A percentile compares a stretch with the other conserved stretches of the same genome.
Conservation (phyloP, 495 filamentous ascomycete species). For the Chaetomidium leptoderma region DNA sequence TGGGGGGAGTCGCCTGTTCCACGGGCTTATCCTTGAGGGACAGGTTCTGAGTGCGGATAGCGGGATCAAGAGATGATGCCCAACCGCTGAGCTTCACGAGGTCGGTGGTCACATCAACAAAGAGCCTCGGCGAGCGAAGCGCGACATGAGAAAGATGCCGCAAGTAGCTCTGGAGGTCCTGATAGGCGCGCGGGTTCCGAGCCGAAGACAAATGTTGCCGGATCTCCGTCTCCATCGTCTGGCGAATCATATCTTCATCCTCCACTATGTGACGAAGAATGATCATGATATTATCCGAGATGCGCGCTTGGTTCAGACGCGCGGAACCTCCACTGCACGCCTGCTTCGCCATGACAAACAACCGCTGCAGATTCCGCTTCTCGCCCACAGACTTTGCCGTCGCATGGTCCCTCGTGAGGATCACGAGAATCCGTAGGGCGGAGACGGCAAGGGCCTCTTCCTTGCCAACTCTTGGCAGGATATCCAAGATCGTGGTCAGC, state of each 20-base stretch:
- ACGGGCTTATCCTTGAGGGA: conserved; percentile 33
- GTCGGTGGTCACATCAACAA: conserved; percentile 87
- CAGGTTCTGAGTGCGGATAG: conserved; percentile 34
- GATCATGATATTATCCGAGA: conserved; percentile 63
- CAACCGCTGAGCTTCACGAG: conserved; percentile 69
- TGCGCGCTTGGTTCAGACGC: conserved; percentile 63
- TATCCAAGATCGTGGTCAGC: conserved; percentile 69
- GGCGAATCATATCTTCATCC: conserved; percentile 82
- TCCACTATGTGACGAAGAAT: conserved; percentile 91
- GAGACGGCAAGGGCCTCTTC: conserved; percentile 82
- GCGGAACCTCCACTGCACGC: conserved; percentile 70
- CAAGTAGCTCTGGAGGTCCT: conserved; percentile 66
- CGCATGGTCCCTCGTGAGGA: conserved; percentile 73
- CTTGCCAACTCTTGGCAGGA: conserved; percentile 81
- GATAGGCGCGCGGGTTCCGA: conserved; percentile 53
- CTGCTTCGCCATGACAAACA: conserved; percentile 94
- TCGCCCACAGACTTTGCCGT: conserved; percentile 75
- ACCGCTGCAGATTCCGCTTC: conserved; percentile 78
- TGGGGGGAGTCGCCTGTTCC: conserved; percentile 29
- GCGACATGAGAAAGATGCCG: conserved; percentile 77
- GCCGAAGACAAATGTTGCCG: conserved; percentile 59
- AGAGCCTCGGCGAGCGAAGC: conserved; percentile 77
- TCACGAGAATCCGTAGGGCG: conserved; percentile 77
- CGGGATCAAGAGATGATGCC: conserved; percentile 22
- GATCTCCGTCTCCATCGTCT: conserved; percentile 92